Evolutionary conservation across 1,139 yeast species (phyloP).

Genomic region (Blastobotrys arbuscula): DNA sequence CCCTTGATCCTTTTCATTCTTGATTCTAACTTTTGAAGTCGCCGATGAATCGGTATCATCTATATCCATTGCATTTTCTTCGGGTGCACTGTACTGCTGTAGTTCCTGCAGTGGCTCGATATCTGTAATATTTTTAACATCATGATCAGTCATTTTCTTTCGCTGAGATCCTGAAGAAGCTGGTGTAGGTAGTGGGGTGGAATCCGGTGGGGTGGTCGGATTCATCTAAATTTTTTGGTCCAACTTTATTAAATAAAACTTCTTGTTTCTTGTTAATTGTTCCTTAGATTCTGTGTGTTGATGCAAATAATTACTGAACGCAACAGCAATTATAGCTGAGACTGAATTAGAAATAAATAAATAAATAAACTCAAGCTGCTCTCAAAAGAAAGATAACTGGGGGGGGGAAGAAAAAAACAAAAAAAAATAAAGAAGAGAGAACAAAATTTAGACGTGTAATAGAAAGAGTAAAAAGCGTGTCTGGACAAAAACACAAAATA

Average conservation of each 20-base stretch:
- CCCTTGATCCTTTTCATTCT: not conserved
- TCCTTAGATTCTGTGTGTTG: no score
- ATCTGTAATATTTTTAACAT: not conserved
- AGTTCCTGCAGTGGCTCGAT: not conserved
- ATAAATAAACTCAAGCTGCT: no score
- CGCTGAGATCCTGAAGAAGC: conserved; percentile 4
- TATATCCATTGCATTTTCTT: not conserved
- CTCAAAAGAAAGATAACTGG: no score
- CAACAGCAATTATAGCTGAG: no score
- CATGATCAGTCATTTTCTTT: conserved; percentile 2
- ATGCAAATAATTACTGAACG: no score
- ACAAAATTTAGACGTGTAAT: not conserved
- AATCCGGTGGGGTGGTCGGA: conserved; percentile 8
- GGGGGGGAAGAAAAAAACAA: no score
- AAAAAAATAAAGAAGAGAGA: not conserved
- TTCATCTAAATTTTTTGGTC: not conserved
- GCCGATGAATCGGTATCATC: not conserved
- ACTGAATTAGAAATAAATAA: no score
- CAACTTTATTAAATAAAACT: no score
- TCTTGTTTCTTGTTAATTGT: no score
- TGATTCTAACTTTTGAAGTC: not conserved
- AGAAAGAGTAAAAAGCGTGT: not conserved
- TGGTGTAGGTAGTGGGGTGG: conserved; percentile 7
- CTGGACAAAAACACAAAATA: not conserved
- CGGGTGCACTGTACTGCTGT: not conserved